Percentiles rank a stretch among this genome's conserved stretches.
Evolutionary conservation across 78 protist genomes (phyloP).

Genomic region (Chrysochromulina tobinii): DNA sequence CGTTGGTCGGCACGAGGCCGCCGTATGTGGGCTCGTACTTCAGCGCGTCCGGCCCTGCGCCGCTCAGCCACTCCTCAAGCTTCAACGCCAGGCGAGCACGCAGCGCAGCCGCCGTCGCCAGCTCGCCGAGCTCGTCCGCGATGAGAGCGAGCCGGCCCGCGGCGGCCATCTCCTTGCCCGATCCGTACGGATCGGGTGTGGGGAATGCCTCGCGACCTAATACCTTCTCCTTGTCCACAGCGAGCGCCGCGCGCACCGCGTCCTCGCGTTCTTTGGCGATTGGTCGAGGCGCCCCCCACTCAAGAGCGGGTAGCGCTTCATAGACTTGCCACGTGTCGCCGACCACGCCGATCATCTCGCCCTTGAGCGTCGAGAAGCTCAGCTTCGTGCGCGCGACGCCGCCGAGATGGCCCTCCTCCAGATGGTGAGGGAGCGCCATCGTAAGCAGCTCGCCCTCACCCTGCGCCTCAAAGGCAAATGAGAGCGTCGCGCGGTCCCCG

Average conservation of each 20-base stretch:
- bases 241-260: not conserved
- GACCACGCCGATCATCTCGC: not conserved
- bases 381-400: not conserved
- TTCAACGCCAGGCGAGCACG: not conserved
- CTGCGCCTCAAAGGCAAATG: not conserved
- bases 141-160: not conserved
- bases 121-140: conserved; percentile 9
- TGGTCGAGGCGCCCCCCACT: not conserved
- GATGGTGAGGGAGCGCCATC: not conserved
- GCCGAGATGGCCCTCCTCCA: not conserved
- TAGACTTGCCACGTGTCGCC: not conserved
- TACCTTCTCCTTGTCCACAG: not conserved
- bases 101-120: too few species aligned
- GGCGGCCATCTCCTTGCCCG: not conserved
- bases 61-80: not conserved
- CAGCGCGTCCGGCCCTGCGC: not conserved
- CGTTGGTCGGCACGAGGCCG: not conserved
- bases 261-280: not conserved
- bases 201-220: not conserved
- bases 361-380: not conserved
- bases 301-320: not conserved
- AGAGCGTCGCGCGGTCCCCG: not conserved
- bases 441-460: not conserved
- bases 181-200: not conserved
- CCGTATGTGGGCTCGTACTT: not conserved